Base-by-base conservation (phyloP, 331 rosid species). In the Malus hybrid region DNA sequence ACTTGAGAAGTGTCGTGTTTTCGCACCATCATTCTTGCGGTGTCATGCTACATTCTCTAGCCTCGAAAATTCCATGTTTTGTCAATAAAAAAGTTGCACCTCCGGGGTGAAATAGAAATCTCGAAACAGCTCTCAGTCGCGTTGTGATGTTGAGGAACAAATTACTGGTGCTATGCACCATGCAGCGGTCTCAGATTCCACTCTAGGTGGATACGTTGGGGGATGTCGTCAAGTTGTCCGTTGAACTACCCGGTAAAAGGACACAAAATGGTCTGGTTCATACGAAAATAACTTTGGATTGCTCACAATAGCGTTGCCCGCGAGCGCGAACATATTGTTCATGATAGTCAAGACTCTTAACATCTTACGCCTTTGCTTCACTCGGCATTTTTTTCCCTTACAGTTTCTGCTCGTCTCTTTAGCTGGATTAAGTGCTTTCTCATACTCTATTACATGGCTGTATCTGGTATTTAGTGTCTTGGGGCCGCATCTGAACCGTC, bases 361-460 rank as follows among this genome's bases (percentile, higher is more conserved):
- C 18, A 33, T 33, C 33, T 39, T 61, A 57, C 39, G 33, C 6
- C 56, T 24, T 0, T 46, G 44, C 56, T 63, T 72, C 33, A 66
- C n/a, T 72, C 3, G 62, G 60, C 26, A 30, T 36, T 75, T 48
- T 63, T 75, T 75, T 9, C 9, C 9, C n/a, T 5, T 55, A 77
- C 90, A 89, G 96, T 86, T 89, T 84, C 90, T 86, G 72, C 74
- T 86, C 44, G 80, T 80, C 77, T 86, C 93, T 68, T 72, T 89
- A 70, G 56, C 90, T 33, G 92, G 92, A 74, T 88, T 9, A 33
- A 18, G 26, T 33, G 11, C 48, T 34, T 65, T 19, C 69, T 65
- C 69, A 19, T 19, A 33, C 69, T 16, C 69, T 18, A 5, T 5
- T 48, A 69, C 6, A 9, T 8, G 44, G 19, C 16, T 4, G n/a